These are phyloP conservation scores for Herpetomonas samuelpessoai DNA, from an alignment of 208 protist species.

Conservation along the genomic window DNA sequence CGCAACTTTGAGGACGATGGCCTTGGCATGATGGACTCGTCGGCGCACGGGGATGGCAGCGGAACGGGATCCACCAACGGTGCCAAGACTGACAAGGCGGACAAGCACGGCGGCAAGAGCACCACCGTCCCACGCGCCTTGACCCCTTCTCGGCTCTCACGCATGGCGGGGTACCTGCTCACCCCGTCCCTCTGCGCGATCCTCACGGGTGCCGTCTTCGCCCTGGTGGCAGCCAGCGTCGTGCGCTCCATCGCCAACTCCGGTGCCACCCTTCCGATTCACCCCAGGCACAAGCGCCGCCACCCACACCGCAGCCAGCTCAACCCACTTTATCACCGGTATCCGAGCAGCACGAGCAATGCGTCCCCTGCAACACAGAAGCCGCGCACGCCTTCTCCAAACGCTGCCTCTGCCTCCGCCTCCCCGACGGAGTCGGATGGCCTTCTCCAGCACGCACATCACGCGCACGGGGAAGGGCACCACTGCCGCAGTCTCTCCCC, in stretches of 20 bases:
- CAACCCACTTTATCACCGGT: not conserved
- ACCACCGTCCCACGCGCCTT: not conserved
- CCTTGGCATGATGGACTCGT: not conserved
- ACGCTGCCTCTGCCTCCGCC: no score
- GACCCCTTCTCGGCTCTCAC: not conserved
- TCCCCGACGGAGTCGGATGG: not conserved
- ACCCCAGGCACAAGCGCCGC: not conserved
- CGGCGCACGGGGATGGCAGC: no score
- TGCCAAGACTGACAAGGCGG: not conserved
- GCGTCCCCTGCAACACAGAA: not conserved
- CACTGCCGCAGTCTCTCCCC: not conserved
- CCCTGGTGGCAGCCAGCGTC: not conserved
- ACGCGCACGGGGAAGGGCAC: no score
- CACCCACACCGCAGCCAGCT: not conserved
- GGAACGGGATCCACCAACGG: no score
- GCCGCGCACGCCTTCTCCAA: no score
- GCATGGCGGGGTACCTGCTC: not conserved
- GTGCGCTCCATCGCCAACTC: constrained; percentile 2
- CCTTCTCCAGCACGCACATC: not conserved
- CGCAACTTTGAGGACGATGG: not conserved
- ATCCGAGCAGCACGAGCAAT: not conserved
- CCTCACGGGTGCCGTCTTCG: not conserved
- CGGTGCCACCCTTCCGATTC: not conserved
- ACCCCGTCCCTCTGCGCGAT: not conserved
- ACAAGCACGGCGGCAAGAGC: not conserved